Conservation (phyloP, 331 rosid species). For the Spiraea crenata region DNA sequence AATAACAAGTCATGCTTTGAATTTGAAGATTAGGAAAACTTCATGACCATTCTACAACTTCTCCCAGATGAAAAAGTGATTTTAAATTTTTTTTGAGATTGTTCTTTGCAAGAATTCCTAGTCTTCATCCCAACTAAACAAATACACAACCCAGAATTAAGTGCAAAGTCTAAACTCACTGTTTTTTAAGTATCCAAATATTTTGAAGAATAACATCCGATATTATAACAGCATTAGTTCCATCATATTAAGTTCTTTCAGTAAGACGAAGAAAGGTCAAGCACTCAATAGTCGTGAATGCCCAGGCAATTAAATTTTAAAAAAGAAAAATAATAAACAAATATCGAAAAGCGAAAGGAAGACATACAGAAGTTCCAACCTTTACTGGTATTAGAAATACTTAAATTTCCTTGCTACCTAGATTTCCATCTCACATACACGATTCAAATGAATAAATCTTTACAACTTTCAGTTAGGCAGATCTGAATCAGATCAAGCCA, state of each 20-base stretch:
- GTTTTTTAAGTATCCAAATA: too few species aligned
- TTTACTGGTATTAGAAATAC: background rate
- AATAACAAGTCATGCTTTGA: too few species aligned
- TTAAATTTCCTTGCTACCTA: background rate
- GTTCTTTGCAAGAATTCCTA: background rate
- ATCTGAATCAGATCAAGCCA: conserved; percentile 2
- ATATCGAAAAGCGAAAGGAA: background rate
- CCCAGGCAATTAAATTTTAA: too few species aligned
- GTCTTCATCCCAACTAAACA: background rate
- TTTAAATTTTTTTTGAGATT: too few species aligned
- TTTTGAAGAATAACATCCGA: background rate
- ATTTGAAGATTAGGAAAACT: too few species aligned
- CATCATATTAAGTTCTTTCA: background rate
- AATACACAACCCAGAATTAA: background rate
- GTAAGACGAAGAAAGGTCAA: background rate
- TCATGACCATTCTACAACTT: too few species aligned
- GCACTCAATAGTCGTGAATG: background rate
- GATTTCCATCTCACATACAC: background rate
- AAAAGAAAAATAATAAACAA: background rate
- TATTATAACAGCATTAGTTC: background rate
- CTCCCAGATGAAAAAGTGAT: too few species aligned
- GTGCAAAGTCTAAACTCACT: background rate
- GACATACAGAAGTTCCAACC: background rate
- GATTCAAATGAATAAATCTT: background rate
- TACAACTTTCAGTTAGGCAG: background rate